A percentile compares a stretch with the other conserved stretches of the same genome.
These are phyloP conservation scores for Pythium scleroteichum DNA, from an alignment of 352 stramenopile species.

Conservation along the genomic window DNA sequence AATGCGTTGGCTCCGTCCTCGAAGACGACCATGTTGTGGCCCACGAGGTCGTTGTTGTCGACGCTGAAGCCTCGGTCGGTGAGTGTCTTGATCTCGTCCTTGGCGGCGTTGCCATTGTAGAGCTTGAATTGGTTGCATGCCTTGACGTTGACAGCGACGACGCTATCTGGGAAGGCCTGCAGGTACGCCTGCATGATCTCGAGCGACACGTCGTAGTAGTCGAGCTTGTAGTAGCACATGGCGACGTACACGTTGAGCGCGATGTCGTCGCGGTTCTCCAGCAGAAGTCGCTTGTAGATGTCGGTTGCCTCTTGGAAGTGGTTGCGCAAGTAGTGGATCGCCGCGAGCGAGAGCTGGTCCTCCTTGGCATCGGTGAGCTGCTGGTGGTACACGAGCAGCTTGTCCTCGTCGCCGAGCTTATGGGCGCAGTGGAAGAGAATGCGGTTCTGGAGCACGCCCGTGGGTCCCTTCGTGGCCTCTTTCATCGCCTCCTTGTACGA, in stretches of 20 bases:
- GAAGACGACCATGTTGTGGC: slow-evolving; percentile 97
- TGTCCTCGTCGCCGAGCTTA: slow-evolving; percentile 93
- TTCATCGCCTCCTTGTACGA: slow-evolving; percentile 89
- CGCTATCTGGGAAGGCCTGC: slow-evolving; percentile 88
- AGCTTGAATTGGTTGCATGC: slow-evolving; percentile 97
- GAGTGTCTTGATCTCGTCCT: slow-evolving; percentile 93
- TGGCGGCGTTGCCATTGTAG: slow-evolving; percentile 95
- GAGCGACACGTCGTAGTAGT: slow-evolving; percentile 97
- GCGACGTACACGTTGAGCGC: slow-evolving; percentile 98
- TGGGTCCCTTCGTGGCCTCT: slow-evolving; percentile 62
- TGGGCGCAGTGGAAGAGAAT: slow-evolving; percentile 95
- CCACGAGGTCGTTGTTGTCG: slow-evolving; percentile 93
- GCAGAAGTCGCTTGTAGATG: slow-evolving; percentile 95
- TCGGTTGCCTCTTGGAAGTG: slow-evolving; percentile 95
- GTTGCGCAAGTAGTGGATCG: slow-evolving; percentile 94
- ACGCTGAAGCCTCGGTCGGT: slow-evolving; percentile 89
- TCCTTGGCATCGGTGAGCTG: slow-evolving; percentile 91
- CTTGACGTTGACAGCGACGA: slow-evolving; percentile 96
- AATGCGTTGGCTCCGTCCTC: slow-evolving; percentile 93
- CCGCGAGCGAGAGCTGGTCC: slow-evolving; percentile 95
- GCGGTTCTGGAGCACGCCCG: slow-evolving; percentile 86
- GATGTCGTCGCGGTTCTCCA: slow-evolving; percentile 95
- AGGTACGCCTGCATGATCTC: slow-evolving; percentile 97
- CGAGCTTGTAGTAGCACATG: slow-evolving; percentile 98
- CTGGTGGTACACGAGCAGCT: slow-evolving; percentile 94